Conservation (phyloP, 345 rosid species). For the Salix exigua region DNA sequence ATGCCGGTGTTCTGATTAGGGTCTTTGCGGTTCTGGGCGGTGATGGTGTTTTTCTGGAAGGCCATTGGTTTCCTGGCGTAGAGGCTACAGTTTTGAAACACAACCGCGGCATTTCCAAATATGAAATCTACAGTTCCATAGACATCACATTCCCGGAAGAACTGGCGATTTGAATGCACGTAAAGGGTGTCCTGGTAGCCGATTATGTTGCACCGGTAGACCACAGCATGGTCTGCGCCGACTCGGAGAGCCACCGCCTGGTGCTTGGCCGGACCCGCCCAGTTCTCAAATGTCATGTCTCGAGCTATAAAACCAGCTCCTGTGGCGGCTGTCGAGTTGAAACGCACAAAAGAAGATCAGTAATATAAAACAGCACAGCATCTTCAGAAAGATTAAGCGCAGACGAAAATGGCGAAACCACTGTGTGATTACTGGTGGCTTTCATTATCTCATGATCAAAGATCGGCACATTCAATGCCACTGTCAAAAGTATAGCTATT, state of each 20-base stretch:
- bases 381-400: background rate
- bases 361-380: background rate
- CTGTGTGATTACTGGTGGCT: background rate
- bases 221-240: slow-evolving; percentile 91
- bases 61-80: slow-evolving; percentile 81
- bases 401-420: background rate
- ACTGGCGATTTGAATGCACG: slow-evolving; percentile 93
- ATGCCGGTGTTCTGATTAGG: slow-evolving; percentile 95
- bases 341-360: background rate
- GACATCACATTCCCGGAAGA: slow-evolving; percentile 77
- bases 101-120: slow-evolving; percentile 93
- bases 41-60: slow-evolving; percentile 77
- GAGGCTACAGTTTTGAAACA: slow-evolving; percentile 78
- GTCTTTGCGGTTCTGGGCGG: slow-evolving; percentile 95
- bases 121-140: slow-evolving; percentile 94
- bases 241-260: slow-evolving; percentile 96
- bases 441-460: background rate
- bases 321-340: slow-evolving; percentile 54
- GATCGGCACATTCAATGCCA: background rate
- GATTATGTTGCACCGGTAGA: slow-evolving; percentile 68
- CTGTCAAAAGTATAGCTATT: background rate
- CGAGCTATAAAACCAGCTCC: slow-evolving; percentile 93
- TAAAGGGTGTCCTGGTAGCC: slow-evolving; percentile 95
- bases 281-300: slow-evolving; percentile 85
- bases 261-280: slow-evolving; percentile 85